A percentile compares a stretch with the other conserved stretches of the same genome.
Evolutionary conservation across 164 flowering plant genomes (phyloP).

Genomic region (Chimonanthus salicifolius): DNA sequence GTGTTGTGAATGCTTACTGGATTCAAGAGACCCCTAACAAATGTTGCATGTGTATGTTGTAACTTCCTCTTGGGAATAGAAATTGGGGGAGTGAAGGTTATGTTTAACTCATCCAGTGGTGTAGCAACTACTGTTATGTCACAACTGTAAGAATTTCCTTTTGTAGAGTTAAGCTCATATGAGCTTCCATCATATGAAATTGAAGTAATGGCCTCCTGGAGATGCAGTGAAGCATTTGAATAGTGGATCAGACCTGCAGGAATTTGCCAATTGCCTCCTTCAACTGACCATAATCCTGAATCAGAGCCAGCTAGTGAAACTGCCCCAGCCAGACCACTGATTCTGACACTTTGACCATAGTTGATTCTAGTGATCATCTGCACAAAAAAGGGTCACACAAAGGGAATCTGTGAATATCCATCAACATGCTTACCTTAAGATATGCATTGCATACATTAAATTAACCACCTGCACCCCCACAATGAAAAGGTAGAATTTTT

Average conservation of each 20-base stretch:
- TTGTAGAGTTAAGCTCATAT: slow-evolving; percentile 74
- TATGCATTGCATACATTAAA: not conserved
- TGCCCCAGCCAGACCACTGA: slow-evolving; percentile 95
- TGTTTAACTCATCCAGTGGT: slow-evolving; percentile 76
- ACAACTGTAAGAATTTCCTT: slow-evolving; percentile 71
- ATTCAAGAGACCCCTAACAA: slow-evolving; percentile 75
- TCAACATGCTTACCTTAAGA: not conserved
- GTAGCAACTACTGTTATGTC: slow-evolving; percentile 72
- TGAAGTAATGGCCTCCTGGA: slow-evolving; percentile 71
- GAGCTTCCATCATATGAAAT: slow-evolving; percentile 41
- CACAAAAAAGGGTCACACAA: not conserved
- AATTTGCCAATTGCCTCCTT: slow-evolving; percentile 96
- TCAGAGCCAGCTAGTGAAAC: slow-evolving; percentile 95
- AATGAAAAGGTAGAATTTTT: too few relatives aligned
- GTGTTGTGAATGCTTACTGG: slow-evolving; percentile 49
- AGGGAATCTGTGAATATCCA: not conserved
- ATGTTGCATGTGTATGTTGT: slow-evolving; percentile 87
- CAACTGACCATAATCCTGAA: slow-evolving; percentile 78
- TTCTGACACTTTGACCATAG: slow-evolving; percentile 82
- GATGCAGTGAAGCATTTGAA: slow-evolving; percentile 68
- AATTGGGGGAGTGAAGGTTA: slow-evolving; percentile 56
- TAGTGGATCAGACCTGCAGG: slow-evolving; percentile 69
- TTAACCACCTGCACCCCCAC: too few relatives aligned
- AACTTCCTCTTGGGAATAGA: slow-evolving; percentile 66
- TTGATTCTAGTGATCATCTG: slow-evolving; percentile 97